Evolutionary conservation across 306 rosid species (phyloP), one percentile per base, ranked within the genome.

Genomic region (Oxytropis ochrocephala): DNA sequence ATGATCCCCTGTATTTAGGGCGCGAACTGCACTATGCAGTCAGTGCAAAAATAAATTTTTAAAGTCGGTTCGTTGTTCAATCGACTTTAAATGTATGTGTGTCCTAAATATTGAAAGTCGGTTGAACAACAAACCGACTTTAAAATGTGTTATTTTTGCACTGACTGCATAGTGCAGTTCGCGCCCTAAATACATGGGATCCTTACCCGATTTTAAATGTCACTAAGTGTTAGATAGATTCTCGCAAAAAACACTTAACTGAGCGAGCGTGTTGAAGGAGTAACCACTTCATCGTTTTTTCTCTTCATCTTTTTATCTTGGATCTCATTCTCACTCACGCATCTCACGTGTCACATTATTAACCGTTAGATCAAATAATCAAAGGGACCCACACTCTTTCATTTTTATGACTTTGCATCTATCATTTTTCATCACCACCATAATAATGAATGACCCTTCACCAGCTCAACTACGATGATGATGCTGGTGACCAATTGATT

Each of bases 391-490:
- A 67, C 61, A 12, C 7, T 17, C 42, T 8, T 8, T 0, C 11
- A 8, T 10, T 5, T 39, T 5, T 8, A n/a, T 8, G 16, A 21
- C 41, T 38, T 53, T 19, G 73, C 47, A 8, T 24, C 3, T 24
- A 24, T 24, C 29, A 24, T 24, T 24, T 24, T 1, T 62, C 11
- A 38, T 16, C 8, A 5, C 11, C 63, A 38, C 39, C 32, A 7
- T 38, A 32, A 62, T 39, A 6, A 39, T 51, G 66, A 54, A 64
- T 64, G 73, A 53, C 50, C 59, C 67, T 65, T 43, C 72, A 75
- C 73, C 79, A 67, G 55, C 80, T 21, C 59, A 67, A 66, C 63
- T 11, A 41, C 50, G 67, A 42, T 35, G 32, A 41, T 41, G 67
- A 42, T 35, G 32, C 59, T 51, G 63, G 73, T 30, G 69, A 36